A percentile compares a stretch with the other conserved stretches of the same genome.
These are phyloP conservation scores for Aaosphaeria pasadenensis DNA, from an alignment of 2,329 filamentous ascomycete genomes.

Conservation along the genomic window DNA sequence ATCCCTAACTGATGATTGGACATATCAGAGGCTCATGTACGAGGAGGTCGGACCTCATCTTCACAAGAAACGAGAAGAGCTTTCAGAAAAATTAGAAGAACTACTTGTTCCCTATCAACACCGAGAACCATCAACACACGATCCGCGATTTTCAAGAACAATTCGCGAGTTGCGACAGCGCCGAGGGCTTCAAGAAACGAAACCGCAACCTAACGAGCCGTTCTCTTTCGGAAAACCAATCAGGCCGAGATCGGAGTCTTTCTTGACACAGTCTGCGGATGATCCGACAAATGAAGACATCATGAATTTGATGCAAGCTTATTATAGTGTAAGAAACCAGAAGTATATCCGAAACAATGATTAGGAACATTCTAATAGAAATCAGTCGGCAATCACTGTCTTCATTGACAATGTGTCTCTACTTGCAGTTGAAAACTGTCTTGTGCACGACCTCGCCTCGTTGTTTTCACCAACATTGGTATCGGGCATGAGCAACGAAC, in stretches of 20 bases:
- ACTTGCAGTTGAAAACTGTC: conserved; percentile 23
- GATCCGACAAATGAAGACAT: conserved; percentile 23
- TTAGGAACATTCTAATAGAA: neutral
- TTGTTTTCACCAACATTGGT: conserved; percentile 19
- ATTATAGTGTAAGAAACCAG: conserved; percentile 17
- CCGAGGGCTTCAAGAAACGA: neutral
- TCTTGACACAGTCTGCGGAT: conserved; percentile 18
- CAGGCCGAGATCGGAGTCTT: too few species aligned
- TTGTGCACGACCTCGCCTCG: conserved; percentile 15
- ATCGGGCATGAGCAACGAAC: conserved; percentile 17
- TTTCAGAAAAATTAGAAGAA: conserved; percentile 19
- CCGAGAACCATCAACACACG: conserved; percentile 19
- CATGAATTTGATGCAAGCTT: conserved; percentile 21
- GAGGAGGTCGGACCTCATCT: conserved; percentile 17
- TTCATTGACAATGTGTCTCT: conserved; percentile 26
- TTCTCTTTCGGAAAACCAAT: too few species aligned
- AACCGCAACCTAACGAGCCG: neutral
- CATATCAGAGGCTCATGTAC: conserved; percentile 10
- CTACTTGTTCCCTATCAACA: conserved; percentile 16
- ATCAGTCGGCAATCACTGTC: conserved; percentile 17
- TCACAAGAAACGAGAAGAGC: conserved; percentile 6
- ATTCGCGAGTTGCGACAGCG: conserved; percentile 7
- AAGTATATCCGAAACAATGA: neutral
- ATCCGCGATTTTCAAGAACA: conserved; percentile 16
- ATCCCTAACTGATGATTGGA: conserved; percentile 15